Conservation (phyloP, 352 stramenopile genomes). For the Hyphochytrium catenoides region DNA sequence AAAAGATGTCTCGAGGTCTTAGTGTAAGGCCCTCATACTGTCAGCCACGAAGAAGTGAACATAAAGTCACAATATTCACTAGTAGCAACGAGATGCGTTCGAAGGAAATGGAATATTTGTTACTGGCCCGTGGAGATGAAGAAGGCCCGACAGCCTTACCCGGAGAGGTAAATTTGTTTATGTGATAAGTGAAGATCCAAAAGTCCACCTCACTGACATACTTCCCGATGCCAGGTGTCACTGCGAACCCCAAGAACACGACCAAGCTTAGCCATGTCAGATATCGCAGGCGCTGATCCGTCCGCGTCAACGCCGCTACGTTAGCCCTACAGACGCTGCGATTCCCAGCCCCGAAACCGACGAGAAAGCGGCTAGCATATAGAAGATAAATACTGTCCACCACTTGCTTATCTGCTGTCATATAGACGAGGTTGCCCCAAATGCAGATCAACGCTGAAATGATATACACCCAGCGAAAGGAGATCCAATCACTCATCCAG, state of each 20-base stretch:
- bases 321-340: conserved; percentile 44
- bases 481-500: conserved; percentile 55
- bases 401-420: conserved; percentile 31
- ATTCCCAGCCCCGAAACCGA: conserved; percentile 46
- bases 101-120: not conserved
- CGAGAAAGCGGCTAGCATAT: conserved; percentile 30
- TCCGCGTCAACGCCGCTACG: conserved; percentile 30
- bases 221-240: conserved; percentile 35
- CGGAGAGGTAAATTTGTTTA: conserved; percentile 40
- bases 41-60: no score
- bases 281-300: conserved; percentile 41
- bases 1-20: no score
- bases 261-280: conserved; percentile 39
- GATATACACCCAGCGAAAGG: conserved; percentile 47
- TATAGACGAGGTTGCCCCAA: conserved; percentile 40
- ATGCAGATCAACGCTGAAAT: conserved; percentile 42
- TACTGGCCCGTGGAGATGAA: not conserved
- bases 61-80: no score
- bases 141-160: no score
- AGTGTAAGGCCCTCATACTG: no score
- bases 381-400: conserved; percentile 22
- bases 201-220: conserved; percentile 30
- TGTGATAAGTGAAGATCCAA: conserved; percentile 26
- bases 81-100: no score
- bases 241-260: conserved; percentile 38